Percentiles rank a stretch among this genome's conserved stretches.
phyloP scores from a whole-genome alignment of 1,284 basidiomycete species.

The Ceratobasidium sp. region DNA sequence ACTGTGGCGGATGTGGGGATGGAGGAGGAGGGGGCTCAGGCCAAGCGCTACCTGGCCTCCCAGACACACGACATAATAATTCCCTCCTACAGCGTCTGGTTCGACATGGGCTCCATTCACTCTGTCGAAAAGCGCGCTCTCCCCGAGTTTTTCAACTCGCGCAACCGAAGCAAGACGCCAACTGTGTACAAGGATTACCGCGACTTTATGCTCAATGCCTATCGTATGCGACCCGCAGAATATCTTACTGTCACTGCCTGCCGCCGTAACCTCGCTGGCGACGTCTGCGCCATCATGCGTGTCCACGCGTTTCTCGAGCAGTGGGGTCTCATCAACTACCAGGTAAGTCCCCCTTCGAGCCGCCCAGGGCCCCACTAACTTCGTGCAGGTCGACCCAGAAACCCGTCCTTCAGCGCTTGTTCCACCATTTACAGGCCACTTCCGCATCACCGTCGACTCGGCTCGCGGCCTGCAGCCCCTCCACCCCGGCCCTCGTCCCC shows the following conservation, averaged over 20 bases:
- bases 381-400: constrained; percentile 90
- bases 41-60: constrained; percentile 92
- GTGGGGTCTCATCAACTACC: constrained; percentile 99
- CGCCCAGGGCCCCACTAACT: constrained; percentile 1
- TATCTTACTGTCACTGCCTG: constrained; percentile 99
- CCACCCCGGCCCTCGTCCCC: constrained; percentile 85
- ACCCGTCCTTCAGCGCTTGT: constrained; percentile 92
- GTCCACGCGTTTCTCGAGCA: constrained; percentile 99
- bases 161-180: constrained; percentile 95
- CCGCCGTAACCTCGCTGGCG: constrained; percentile 93
- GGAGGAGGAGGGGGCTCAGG: constrained; percentile 65
- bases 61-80: constrained; percentile 98
- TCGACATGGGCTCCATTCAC: constrained; percentile 94
- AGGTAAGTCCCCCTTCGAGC: constrained; percentile 66
- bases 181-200: constrained; percentile 99
- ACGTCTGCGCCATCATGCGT: constrained; percentile 98
- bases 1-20: constrained; percentile 40
- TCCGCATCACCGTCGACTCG: constrained; percentile 96
- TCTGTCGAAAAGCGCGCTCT: constrained; percentile 91
- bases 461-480: constrained; percentile 95
- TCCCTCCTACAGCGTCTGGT: constrained; percentile 98
- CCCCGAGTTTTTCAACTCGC: constrained; percentile 98
- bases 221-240: constrained; percentile 92
- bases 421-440: constrained; percentile 98
- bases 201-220: constrained; percentile 99